Evolutionary conservation across 2,329 filamentous ascomycete genomes (phyloP).

Genomic region (Alternaria brassicicola): DNA sequence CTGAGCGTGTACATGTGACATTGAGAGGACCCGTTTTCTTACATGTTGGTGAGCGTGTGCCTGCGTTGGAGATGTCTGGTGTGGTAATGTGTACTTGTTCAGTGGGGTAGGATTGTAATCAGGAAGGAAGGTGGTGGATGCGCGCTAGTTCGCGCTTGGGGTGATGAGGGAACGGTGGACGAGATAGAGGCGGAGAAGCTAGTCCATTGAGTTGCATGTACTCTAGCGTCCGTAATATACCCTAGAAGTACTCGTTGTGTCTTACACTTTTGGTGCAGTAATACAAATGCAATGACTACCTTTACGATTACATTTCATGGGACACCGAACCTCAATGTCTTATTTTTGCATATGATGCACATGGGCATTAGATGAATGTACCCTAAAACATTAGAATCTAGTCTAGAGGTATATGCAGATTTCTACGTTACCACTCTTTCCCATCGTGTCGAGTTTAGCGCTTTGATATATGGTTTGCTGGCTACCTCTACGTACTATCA

Average conservation of each 20-base stretch:
- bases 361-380: neutral
- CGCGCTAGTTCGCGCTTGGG: neutral
- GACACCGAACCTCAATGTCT: neutral
- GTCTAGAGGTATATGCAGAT: no score
- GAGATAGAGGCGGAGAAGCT: neutral
- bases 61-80: neutral
- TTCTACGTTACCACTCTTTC: no score
- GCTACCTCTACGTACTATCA: no score
- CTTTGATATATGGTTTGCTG: no score
- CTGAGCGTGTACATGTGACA: neutral
- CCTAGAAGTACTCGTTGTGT: neutral
- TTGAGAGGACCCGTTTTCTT: neutral
- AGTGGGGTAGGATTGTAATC: neutral
- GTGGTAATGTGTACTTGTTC: neutral
- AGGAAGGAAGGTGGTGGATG: neutral
- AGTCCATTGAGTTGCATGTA: neutral
- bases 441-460: no score
- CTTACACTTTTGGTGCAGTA: neutral
- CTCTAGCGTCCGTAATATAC: neutral
- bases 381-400: no score
- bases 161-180: neutral
- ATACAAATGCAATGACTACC: neutral
- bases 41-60: neutral
- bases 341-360: neutral
- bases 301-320: neutral